These are phyloP conservation scores for Tardiomyces depauwii DNA, from an alignment of 1,139 yeast species.

Conservation along the genomic window DNA sequence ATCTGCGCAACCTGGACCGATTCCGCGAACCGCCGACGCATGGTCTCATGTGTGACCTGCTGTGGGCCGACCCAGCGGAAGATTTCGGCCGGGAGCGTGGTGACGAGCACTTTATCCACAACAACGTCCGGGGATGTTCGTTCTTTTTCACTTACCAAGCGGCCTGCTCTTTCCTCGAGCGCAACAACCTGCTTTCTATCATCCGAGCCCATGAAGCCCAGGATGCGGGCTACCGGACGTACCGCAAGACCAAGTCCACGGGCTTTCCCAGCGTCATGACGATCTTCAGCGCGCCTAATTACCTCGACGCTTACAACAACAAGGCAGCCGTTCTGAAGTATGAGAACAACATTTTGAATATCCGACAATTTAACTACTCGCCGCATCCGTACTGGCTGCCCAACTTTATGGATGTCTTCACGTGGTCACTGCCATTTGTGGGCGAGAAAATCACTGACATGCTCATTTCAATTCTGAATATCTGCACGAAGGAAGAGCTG, in stretches of 20 bases:
- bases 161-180: conserved; percentile 66
- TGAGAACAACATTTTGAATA: conserved; percentile 88
- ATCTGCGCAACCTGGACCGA: conserved; percentile 58
- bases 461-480: conserved; percentile 80
- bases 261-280: conserved; percentile 93
- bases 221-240: conserved; percentile 95
- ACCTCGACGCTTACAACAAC: conserved; percentile 84
- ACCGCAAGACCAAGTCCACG: conserved; percentile 70
- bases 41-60: conserved; percentile 88
- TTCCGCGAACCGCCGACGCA: conserved; percentile 90
- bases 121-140: conserved; percentile 86
- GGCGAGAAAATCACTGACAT: conserved; percentile 94
- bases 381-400: conserved; percentile 98
- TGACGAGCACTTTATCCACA: conserved; percentile 48
- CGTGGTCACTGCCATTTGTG: conserved; percentile 96
- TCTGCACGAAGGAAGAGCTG: conserved; percentile 91
- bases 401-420: conserved; percentile 92
- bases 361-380: conserved; percentile 82
- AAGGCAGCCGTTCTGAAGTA: conserved; percentile 91
- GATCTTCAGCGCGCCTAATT: conserved; percentile 93
- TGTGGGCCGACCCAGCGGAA: conserved; percentile 95
- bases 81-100: conserved; percentile 67
- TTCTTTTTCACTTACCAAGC: conserved; percentile 84
- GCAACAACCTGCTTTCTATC: conserved; percentile 68
- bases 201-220: conserved; percentile 98